phyloP scores from a whole-genome alignment of 768 basidiomycete genomes.

The Cyathus striatus region DNA sequence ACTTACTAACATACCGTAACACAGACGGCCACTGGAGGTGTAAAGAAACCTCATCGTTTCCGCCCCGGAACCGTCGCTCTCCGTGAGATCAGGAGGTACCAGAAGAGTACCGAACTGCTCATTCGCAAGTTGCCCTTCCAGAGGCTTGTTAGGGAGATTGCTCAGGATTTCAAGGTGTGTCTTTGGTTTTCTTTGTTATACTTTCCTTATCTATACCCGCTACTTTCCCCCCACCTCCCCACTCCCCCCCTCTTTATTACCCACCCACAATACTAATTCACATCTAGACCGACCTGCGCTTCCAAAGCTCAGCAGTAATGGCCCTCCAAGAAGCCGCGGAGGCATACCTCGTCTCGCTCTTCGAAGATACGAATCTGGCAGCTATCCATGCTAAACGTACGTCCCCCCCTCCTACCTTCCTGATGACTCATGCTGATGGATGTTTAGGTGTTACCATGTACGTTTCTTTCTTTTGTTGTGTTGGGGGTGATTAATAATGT shows the following conservation, averaged over 20 bases:
- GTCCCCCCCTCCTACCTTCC: conserved; percentile 8
- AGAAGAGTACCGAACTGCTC: conserved; percentile 97
- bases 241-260: conserved; percentile 1
- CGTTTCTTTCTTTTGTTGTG: conserved; percentile 12
- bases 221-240: background rate
- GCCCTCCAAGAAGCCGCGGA: conserved; percentile 92
- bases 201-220: conserved; percentile 1
- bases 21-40: conserved; percentile 86
- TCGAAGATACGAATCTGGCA: conserved; percentile 88
- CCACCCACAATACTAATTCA: conserved; percentile 7
- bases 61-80: conserved; percentile 97
- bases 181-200: background rate
- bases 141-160: conserved; percentile 93
- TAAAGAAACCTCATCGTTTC: conserved; percentile 99
- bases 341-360: conserved; percentile 82
- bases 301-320: conserved; percentile 95
- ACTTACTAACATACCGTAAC: background rate
- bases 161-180: conserved; percentile 91
- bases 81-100: conserved; percentile 97
- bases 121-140: conserved; percentile 99
- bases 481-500: conserved; percentile 2
- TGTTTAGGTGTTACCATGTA: conserved; percentile 51
- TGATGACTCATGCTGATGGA: conserved; percentile 5
- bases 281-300: conserved; percentile 77
- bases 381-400: conserved; percentile 85